Base-by-base conservation (phyloP, 352 stramenopile species). In the Blastocystis hominis region DNA sequence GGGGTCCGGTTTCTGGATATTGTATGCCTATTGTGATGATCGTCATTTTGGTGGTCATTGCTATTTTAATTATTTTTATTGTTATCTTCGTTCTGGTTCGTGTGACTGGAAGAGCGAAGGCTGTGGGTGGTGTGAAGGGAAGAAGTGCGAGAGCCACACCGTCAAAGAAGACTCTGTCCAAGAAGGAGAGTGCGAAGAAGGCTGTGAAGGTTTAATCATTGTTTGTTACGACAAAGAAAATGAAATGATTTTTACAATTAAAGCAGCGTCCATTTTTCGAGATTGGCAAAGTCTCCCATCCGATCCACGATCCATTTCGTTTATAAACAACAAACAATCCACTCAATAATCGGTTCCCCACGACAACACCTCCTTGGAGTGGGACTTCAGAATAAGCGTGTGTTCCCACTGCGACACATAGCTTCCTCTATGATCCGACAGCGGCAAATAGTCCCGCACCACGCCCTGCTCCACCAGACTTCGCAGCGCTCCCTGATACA, bases 331-430 rank as follows among this genome's bases (percentile, higher is more conserved):
- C 13, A 10, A n/a, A 10, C 13, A 2, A 1, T 10, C 13, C n/a
- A 1, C 24, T 70, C 47, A 80, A 91, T 97, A 99, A 91, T 99
- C 96, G 89, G 98, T 95, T 24, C 96, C 96, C 44, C 94, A 91
- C 87, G 94, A 98, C 15, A 98, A 90, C 70, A 99, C 92, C 91
- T 99, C 96, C 92, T 98, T 98, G 90, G 95, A 98, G 36, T 95
- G 98, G 20, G 96, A 96, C 69, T 93, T 89, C 91, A 98, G 91
- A 47, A 98, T 93, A 76, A 99, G 92, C 9, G 97, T 99, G 92
- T 99, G 96, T 90, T 99, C 96, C 91, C 98, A 99, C 91, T 99
- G 96, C 17, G 97, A 95, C 53, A 97, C 97, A 90, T 98, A 99
- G 88, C 92, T 96, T 13, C 96, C 96, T 90, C 94, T 94, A 50